Conservation (phyloP, 352 stramenopile species). For the Phytophthora melonis region DNA sequence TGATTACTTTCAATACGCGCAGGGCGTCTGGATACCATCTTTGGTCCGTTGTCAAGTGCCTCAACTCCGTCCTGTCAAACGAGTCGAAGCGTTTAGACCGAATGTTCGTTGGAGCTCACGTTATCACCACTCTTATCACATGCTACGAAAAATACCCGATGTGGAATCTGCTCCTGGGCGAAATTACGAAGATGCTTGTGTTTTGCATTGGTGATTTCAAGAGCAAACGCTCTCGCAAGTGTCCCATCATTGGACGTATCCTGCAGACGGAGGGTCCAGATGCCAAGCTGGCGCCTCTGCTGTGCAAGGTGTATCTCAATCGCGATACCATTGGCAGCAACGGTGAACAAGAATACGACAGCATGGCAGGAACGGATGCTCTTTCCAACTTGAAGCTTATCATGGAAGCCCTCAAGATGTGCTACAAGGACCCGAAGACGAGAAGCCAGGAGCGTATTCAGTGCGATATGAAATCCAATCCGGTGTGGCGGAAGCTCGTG, state of each 20-base stretch:
- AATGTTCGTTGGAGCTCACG: constrained; percentile 82
- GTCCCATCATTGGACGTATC: constrained; percentile 80
- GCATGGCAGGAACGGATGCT: constrained; percentile 69
- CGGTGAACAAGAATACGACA: constrained; percentile 41
- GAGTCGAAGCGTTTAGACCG: constrained; percentile 86
- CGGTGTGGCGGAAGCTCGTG: constrained; percentile 67
- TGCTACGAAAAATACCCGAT: constrained; percentile 88
- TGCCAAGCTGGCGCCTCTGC: constrained; percentile 62
- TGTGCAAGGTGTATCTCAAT: constrained; percentile 70
- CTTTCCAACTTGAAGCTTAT: constrained; percentile 85
- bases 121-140: constrained; percentile 73
- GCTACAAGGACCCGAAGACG: constrained; percentile 78
- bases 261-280: constrained; percentile 63
- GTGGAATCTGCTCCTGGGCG: constrained; percentile 77
- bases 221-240: constrained; percentile 83
- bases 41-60: constrained; percentile 78
- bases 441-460: constrained; percentile 79
- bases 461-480: constrained; percentile 53
- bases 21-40: constrained; percentile 77
- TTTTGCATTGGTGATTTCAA: constrained; percentile 90
- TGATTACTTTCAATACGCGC: constrained; percentile 71
- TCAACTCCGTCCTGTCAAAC: constrained; percentile 78
- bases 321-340: constrained; percentile 38
- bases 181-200: constrained; percentile 89
- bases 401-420: constrained; percentile 82